Base-by-base conservation (phyloP, 768 basidiomycete genomes). In the Phylloporus sp. region DNA sequence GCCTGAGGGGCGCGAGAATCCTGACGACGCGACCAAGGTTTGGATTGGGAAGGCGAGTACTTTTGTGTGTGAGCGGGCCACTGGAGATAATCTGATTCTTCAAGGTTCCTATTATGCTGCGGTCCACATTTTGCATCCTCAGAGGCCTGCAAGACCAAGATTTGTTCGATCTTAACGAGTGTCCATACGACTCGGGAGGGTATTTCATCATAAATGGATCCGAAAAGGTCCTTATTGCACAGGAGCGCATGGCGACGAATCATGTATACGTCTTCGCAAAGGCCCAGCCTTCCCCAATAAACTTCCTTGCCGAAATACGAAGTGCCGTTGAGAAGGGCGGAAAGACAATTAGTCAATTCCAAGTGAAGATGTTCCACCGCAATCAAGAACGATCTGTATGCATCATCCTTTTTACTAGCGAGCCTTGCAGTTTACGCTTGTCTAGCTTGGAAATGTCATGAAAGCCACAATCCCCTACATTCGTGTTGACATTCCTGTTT, bases 141-240 rank as follows among this genome's bases (percentile, higher is more conserved):
- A 78, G 84, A 57, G 82, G 73, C 17, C 69, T 97, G 27, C 76
- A 77, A 55, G 90, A 94, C 39, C 77, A 80, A 52, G 87, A 90
- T 53, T 72, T 94, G 38, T 90, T 84, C 65, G 89, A 93, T 59
- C 71, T 98, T 56, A 97, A 96, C 62, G 96, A 99, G 70, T 99
- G 96, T 64, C 95, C 95, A 6, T 95, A 94, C 61, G 96, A 99
- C 68, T 92, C 93, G 31, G 96, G 96, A 66, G 96, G 96, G 39
- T 99, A 99, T 66, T 99, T 99, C 67, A 91, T 99, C 63, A 97
- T 99, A 72, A 98, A 97, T 57, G 96, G 96, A 11, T 98, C 96
- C 3, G 96, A 99, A 66, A 99, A 99, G 68, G 96, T 99, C n/a
- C 76, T 99, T 51, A 99, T 99, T 66, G 96, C 96, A 2, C 96